Evolutionary conservation across 805 yeast genomes (phyloP).

Genomic region (Yarrowia phangngaensis): DNA sequence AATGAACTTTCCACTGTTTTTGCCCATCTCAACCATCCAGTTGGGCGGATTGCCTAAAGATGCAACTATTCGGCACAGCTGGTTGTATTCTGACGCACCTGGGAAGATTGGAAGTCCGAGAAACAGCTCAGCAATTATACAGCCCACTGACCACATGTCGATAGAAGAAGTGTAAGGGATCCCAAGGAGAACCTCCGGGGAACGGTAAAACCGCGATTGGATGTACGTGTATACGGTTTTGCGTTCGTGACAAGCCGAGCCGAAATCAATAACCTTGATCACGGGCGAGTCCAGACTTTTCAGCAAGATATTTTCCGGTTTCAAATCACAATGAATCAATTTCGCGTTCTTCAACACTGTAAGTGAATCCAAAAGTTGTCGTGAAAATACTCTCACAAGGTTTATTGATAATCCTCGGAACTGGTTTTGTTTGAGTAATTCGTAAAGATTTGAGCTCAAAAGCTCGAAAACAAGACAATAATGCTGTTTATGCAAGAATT

Average conservation of each 20-base stretch:
- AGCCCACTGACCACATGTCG: constrained; percentile 97
- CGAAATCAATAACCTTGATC: constrained; percentile 91
- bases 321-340: constrained; percentile 91
- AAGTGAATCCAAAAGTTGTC: constrained; percentile 77
- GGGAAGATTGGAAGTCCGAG: constrained; percentile 92
- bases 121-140: constrained; percentile 85
- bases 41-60: constrained; percentile 83
- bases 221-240: constrained; percentile 87
- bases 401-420: constrained; percentile 84
- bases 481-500: constrained; percentile 88
- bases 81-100: constrained; percentile 91
- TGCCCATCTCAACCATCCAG: constrained; percentile 97
- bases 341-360: constrained; percentile 75
- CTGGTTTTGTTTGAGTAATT: constrained; percentile 85
- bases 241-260: constrained; percentile 88
- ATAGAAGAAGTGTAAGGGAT: constrained; percentile 88
- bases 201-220: constrained; percentile 87
- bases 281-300: constrained; percentile 77
- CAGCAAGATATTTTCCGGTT: constrained; percentile 89
- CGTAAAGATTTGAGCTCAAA: constrained; percentile 82
- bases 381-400: constrained; percentile 70
- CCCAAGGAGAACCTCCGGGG: constrained; percentile 92
- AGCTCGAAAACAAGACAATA: constrained; percentile 89
- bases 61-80: constrained; percentile 72
- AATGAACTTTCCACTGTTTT: constrained; percentile 68